Conservation (phyloP, 768 basidiomycete genomes). For the Leucocoprinus leucothites region DNA sequence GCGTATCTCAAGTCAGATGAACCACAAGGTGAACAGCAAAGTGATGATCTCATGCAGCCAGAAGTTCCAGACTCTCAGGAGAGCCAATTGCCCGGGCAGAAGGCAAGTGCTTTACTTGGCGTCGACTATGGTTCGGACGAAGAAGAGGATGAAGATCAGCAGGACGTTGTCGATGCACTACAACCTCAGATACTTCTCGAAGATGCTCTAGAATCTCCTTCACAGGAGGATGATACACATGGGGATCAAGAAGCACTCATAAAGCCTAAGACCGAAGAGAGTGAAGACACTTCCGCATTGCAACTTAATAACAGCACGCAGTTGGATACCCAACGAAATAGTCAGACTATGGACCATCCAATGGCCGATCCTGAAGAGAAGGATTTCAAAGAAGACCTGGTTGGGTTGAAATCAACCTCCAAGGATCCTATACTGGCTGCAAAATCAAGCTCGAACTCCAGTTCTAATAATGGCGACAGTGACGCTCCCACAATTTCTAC, state of each 20-base stretch:
- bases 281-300: conserved; percentile 48
- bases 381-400: conserved; percentile 14
- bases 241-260: conserved; percentile 11
- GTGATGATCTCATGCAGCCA: conserved; percentile 24
- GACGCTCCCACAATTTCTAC: conserved; percentile 26
- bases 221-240: conserved; percentile 22
- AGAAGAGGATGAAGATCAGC: conserved; percentile 58
- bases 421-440: conserved; percentile 51
- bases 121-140: conserved; percentile 65
- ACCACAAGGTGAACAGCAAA: conserved; percentile 28
- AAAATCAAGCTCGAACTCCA: conserved; percentile 34
- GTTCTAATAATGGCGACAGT: conserved; percentile 31
- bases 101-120: conserved; percentile 33
- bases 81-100: conserved; percentile 14
- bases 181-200: conserved; percentile 53
- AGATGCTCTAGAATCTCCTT: conserved; percentile 48
- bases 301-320: conserved; percentile 5
- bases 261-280: conserved; percentile 42
- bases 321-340: not conserved
- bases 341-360: not conserved
- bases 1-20: conserved; percentile 36
- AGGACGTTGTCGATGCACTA: conserved; percentile 55
- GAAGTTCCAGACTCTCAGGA: conserved; percentile 18
- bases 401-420: conserved; percentile 54
- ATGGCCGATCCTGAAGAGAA: conserved; percentile 5